Evolutionary conservation across 441 rosid genomes (phyloP).

Genomic region (Isatis lusitanica): DNA sequence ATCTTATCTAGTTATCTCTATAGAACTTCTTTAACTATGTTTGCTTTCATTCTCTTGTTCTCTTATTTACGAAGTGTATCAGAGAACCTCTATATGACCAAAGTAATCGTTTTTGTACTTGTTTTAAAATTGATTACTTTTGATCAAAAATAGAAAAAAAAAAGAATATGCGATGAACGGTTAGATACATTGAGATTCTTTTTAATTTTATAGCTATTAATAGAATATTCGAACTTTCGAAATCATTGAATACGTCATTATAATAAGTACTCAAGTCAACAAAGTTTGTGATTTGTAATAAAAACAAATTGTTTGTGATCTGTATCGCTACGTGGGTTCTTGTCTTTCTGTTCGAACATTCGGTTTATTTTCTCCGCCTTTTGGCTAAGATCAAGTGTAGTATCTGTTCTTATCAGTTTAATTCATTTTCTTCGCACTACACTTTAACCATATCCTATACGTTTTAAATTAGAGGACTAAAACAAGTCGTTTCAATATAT

Average conservation of each 20-base stretch:
- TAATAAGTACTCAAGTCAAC: slow-evolving; percentile 26
- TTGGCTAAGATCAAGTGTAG: no score
- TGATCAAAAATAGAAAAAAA: no score
- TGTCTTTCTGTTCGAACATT: slow-evolving; percentile 10
- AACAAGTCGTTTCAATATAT: neutral
- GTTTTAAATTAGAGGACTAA: neutral
- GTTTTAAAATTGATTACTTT: neutral
- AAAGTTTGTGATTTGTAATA: slow-evolving; percentile 23
- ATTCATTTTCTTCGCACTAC: neutral
- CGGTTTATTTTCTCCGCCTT: no score
- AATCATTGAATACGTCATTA: slow-evolving; percentile 23
- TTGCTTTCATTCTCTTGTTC: no score
- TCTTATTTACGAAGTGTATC: no score
- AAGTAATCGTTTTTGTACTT: neutral
- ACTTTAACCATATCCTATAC: neutral
- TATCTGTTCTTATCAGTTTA: no score
- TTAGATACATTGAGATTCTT: neutral
- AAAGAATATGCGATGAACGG: neutral
- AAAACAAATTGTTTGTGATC: neutral
- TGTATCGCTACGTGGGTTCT: slow-evolving; percentile 13
- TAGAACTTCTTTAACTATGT: no score
- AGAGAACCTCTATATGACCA: neutral
- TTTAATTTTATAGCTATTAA: neutral
- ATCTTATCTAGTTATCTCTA: no score
- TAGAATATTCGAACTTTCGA: slow-evolving; percentile 20